Conservation (phyloP, 1,284 basidiomycete genomes). For the Butyriboletus appendiculatus region DNA sequence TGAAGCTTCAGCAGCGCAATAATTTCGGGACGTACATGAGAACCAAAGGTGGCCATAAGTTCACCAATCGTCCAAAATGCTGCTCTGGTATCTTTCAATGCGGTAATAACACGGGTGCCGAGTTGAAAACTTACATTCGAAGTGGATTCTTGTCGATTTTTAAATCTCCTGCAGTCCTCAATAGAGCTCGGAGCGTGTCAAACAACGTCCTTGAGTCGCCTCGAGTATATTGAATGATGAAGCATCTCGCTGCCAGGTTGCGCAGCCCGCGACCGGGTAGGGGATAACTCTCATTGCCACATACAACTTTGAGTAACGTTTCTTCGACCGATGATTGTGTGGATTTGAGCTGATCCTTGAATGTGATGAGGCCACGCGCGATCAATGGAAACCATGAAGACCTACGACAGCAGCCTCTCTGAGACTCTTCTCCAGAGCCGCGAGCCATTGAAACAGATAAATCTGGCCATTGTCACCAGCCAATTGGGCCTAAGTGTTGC, state of each 20-base stretch:
- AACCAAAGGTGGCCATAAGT: slow-evolving; percentile 82
- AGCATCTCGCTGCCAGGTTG: slow-evolving; percentile 76
- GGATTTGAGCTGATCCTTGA: slow-evolving; percentile 65
- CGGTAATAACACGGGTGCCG: slow-evolving; percentile 5
- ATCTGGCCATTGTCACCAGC: slow-evolving; percentile 77
- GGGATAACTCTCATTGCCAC: slow-evolving; percentile 64
- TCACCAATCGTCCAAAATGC: slow-evolving; percentile 86
- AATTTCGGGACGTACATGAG: slow-evolving; percentile 57
- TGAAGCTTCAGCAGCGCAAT: background rate
- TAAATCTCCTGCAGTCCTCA: slow-evolving; percentile 73
- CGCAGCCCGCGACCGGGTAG: slow-evolving; percentile 84
- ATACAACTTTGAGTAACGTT: slow-evolving; percentile 63
- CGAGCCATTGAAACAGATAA: slow-evolving; percentile 82
- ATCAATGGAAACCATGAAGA: slow-evolving; percentile 6
- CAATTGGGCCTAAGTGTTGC: slow-evolving; percentile 56
- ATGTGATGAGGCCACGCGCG: slow-evolving; percentile 4
- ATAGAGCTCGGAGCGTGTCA: slow-evolving; percentile 80
- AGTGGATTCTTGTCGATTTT: slow-evolving; percentile 68
- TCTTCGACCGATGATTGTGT: slow-evolving; percentile 62
- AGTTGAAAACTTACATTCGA: slow-evolving; percentile 59
- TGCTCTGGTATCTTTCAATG: slow-evolving; percentile 46
- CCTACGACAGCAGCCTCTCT: slow-evolving; percentile 51
- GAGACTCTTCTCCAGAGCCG: slow-evolving; percentile 62
- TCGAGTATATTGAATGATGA: slow-evolving; percentile 76
- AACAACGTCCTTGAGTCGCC: slow-evolving; percentile 86